Conservation (phyloP, 495 filamentous ascomycete genomes). For the Aspergillus affinis region DNA sequence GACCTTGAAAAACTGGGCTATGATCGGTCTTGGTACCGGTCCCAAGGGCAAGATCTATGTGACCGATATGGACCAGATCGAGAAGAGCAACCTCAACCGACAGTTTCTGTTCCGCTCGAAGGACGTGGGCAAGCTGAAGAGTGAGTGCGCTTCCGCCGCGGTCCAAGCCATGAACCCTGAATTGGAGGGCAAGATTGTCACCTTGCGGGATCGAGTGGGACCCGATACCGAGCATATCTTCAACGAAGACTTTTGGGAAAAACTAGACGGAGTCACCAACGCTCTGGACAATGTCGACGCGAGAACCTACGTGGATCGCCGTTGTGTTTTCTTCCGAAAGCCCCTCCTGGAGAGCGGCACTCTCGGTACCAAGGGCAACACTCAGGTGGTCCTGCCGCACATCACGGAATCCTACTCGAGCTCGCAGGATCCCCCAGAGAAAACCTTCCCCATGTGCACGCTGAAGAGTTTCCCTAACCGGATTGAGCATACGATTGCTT, state of each 20-base stretch:
- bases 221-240: slow-evolving; percentile 93
- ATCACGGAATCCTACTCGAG: slow-evolving; percentile 98
- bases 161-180: slow-evolving; percentile 95
- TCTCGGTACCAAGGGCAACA: slow-evolving; percentile 97
- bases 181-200: slow-evolving; percentile 77
- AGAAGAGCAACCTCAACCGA: slow-evolving; percentile 98
- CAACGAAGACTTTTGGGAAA: slow-evolving; percentile 90
- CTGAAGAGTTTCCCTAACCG: slow-evolving; percentile 96
- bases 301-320: slow-evolving; percentile 92
- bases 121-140: slow-evolving; percentile 97
- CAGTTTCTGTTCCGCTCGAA: slow-evolving; percentile 95
- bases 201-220: slow-evolving; percentile 85
- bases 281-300: slow-evolving; percentile 98
- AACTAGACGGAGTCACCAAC: slow-evolving; percentile 91
- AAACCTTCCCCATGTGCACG: slow-evolving; percentile 99
- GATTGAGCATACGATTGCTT: slow-evolving; percentile 99
- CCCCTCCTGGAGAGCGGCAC: slow-evolving; percentile 96
- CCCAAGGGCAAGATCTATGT: slow-evolving; percentile 85
- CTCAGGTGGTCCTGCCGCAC: slow-evolving; percentile 86
- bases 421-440: slow-evolving; percentile 96
- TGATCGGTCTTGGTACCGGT: slow-evolving; percentile 93
- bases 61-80: slow-evolving; percentile 97
- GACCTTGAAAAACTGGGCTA: slow-evolving; percentile 99
- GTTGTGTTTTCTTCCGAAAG: slow-evolving; percentile 98
- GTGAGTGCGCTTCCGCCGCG: slow-evolving; percentile 86